phyloP scores from a whole-genome alignment of 495 filamentous ascomycete genomes.

The Hypoxylon lienhwacheense region DNA sequence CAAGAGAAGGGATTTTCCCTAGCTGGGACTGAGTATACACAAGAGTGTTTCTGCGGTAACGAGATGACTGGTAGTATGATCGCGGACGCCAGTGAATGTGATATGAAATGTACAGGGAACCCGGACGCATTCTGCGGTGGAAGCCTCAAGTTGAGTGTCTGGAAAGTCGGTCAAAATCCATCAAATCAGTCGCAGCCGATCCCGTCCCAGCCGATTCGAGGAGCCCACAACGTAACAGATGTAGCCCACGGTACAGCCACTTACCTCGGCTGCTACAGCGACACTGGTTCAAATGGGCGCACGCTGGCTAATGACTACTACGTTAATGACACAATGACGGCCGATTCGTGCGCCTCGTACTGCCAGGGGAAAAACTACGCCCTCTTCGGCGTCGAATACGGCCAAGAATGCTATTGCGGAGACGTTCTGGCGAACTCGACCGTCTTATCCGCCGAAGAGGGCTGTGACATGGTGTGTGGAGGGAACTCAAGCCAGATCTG shows the following conservation, averaged over 20 bases:
- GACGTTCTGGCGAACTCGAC: slow-evolving; percentile 18
- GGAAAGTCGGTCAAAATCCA: slow-evolving; percentile 2
- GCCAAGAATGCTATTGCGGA: slow-evolving; percentile 42
- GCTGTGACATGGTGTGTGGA: slow-evolving; percentile 45
- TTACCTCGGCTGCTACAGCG: slow-evolving; percentile 17
- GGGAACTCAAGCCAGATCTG: slow-evolving; percentile 34
- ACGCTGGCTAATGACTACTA: slow-evolving; percentile 14
- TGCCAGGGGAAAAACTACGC: slow-evolving; percentile 31
- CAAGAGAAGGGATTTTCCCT: slow-evolving; percentile 36
- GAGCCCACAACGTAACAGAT: not conserved
- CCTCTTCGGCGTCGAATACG: slow-evolving; percentile 33
- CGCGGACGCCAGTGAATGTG: slow-evolving; percentile 38
- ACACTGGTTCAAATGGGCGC: slow-evolving; percentile 11
- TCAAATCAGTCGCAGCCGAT: not conserved
- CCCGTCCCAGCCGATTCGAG: not conserved
- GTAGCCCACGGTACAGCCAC: slow-evolving; percentile 12
- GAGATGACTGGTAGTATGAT: slow-evolving; percentile 27
- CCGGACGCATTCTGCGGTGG: slow-evolving; percentile 48
- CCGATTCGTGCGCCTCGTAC: slow-evolving; percentile 26
- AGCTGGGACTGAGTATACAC: slow-evolving; percentile 46
- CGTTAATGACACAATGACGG: slow-evolving; percentile 23
- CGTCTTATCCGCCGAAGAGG: not conserved
- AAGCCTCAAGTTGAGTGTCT: slow-evolving; percentile 33
- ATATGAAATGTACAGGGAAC: slow-evolving; percentile 46
- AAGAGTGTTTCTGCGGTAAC: slow-evolving; percentile 49